Conservation (phyloP, 495 filamentous ascomycete species). For the Pseudevernia furfuracea region DNA sequence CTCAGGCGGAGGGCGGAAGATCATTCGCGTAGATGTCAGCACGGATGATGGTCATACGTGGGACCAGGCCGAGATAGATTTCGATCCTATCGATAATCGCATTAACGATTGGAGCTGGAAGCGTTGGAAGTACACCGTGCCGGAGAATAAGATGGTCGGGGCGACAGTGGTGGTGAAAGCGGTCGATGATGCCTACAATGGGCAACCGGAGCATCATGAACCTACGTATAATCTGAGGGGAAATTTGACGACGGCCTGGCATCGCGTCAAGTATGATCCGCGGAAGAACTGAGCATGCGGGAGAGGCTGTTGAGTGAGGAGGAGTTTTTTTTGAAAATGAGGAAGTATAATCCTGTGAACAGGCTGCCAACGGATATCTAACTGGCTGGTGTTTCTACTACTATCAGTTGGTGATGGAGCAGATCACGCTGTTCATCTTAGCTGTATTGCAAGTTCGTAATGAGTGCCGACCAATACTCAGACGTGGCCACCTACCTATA, state of each 20-base stretch:
- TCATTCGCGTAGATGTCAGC: slow-evolving; percentile 40
- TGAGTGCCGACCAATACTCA: too few relatives aligned
- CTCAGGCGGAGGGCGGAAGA: slow-evolving; percentile 40
- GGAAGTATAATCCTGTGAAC: neutral
- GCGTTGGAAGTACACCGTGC: slow-evolving; percentile 43
- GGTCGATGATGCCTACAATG: slow-evolving; percentile 50
- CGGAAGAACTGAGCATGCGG: neutral
- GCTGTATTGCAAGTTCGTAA: too few relatives aligned
- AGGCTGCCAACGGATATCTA: neutral
- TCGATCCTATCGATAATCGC: neutral
- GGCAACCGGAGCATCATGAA: slow-evolving; percentile 45
- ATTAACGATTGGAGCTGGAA: slow-evolving; percentile 21
- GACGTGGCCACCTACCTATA: too few relatives aligned
- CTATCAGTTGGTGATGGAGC: neutral
- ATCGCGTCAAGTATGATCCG: slow-evolving; percentile 29
- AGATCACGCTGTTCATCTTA: neutral
- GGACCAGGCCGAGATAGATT: slow-evolving; percentile 27
- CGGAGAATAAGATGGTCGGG: slow-evolving; percentile 45
- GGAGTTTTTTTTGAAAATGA: neutral
- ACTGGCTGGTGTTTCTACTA: neutral
- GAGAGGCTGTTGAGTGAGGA: neutral
- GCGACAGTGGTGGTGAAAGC: slow-evolving; percentile 45
- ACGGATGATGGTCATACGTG: slow-evolving; percentile 38
- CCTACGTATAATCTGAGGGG: slow-evolving; percentile 49
- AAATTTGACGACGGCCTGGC: slow-evolving; percentile 50